A percentile compares a stretch with the other conserved stretches of the same genome.
Evolutionary conservation across 1,284 basidiomycete genomes (phyloP).

Genomic region (Pyrrhoderma noxium): DNA sequence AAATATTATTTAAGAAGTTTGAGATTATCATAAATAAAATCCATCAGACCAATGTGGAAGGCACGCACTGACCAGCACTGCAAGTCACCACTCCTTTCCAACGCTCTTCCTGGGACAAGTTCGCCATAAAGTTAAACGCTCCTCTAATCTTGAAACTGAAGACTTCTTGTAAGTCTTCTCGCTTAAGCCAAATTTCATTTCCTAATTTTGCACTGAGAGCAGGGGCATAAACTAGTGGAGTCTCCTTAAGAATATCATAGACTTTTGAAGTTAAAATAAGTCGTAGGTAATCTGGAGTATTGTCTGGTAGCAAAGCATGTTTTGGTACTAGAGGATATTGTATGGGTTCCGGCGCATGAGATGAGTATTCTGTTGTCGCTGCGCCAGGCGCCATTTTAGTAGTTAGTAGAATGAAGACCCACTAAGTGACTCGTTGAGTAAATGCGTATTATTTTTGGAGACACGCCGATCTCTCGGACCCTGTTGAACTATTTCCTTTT

Average conservation of each 20-base stretch:
- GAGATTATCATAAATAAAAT: conserved; percentile 14
- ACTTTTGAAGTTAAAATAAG: conserved; percentile 92
- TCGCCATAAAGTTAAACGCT: conserved; percentile 98
- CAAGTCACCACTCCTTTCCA: conserved; percentile 99
- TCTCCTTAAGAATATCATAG: conserved; percentile 90
- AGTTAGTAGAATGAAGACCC: background rate
- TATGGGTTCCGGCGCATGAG: conserved; percentile 55
- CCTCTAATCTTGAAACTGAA: conserved; percentile 99
- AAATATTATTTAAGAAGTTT: conserved; percentile 15
- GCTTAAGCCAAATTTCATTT: conserved; percentile 92
- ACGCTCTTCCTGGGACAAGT: conserved; percentile 79
- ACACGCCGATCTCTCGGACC: background rate
- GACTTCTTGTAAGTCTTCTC: conserved; percentile 93
- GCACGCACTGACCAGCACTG: conserved; percentile 83
- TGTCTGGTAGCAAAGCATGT: conserved; percentile 59
- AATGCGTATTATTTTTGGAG: background rate
- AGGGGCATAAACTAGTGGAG: conserved; percentile 81
- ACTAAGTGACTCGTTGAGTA: background rate
- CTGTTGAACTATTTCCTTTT: no score
- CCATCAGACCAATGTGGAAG: conserved; percentile 7
- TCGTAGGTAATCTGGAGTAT: conserved; percentile 87
- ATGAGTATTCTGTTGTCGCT: conserved; percentile 56
- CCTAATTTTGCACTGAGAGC: conserved; percentile 86
- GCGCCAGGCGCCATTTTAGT: conserved; percentile 11
- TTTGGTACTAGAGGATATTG: conserved; percentile 59